Evolutionary conservation across 495 filamentous ascomycete species (phyloP).

Genomic region (Parathielavia hyrcaniae): DNA sequence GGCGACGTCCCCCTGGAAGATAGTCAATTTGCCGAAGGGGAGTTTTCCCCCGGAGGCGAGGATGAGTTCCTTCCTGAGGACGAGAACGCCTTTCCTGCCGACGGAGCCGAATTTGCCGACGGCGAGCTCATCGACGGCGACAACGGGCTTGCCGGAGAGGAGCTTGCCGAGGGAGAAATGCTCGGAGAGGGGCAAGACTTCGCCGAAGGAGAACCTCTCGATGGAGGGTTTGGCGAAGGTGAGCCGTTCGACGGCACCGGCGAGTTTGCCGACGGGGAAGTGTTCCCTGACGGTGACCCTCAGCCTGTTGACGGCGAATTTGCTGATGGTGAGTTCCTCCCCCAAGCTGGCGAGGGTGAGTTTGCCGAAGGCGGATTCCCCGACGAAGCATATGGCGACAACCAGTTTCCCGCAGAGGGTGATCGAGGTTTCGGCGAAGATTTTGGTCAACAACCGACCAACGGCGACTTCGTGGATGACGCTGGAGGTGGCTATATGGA

Average conservation of each 20-base stretch:
- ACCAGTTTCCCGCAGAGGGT: conserved; percentile 1
- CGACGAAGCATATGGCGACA: neutral
- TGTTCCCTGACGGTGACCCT: no score
- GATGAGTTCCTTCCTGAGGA: neutral
- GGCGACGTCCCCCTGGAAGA: no score
- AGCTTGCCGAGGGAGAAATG: neutral
- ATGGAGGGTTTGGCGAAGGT: neutral
- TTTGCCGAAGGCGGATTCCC: conserved; percentile 2
- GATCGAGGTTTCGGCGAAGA: conserved; percentile 7
- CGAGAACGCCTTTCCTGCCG: neutral
- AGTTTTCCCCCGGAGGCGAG: neutral
- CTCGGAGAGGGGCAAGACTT: neutral
- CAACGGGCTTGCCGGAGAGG: neutral
- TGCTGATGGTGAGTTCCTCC: conserved; percentile 7
- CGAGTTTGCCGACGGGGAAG: no score
- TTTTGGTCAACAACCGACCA: neutral
- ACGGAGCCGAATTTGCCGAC: conserved; percentile 4
- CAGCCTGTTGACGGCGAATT: neutral
- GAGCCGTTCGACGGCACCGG: neutral
- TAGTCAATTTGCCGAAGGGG: neutral
- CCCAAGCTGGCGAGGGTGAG: neutral
- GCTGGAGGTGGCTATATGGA: neutral
- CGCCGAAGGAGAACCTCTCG: neutral
- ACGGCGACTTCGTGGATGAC: neutral
- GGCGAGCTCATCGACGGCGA: neutral